Conservation (phyloP, 495 filamentous ascomycete species). For the Hypoxylon intermedium region DNA sequence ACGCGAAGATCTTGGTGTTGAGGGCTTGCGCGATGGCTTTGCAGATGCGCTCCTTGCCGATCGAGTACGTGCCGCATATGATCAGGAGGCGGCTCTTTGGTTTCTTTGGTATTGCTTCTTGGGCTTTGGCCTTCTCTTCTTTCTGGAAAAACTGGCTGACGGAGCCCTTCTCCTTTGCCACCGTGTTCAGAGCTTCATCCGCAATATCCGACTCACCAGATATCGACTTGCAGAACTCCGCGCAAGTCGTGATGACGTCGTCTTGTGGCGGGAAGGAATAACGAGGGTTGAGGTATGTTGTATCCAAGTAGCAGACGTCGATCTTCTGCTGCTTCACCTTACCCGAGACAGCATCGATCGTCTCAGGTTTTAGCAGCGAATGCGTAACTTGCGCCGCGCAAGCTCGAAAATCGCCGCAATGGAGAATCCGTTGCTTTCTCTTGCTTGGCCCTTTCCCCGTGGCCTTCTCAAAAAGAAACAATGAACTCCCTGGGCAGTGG, state of each 20-base stretch:
- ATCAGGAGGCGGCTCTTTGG: constrained; percentile 71
- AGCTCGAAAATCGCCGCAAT: constrained; percentile 96
- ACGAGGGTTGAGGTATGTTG: constrained; percentile 93
- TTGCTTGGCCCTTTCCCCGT: constrained; percentile 65
- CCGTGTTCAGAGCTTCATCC: constrained; percentile 38
- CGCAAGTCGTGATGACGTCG: constrained; percentile 84
- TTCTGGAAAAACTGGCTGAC: constrained; percentile 57
- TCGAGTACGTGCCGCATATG: constrained; percentile 94
- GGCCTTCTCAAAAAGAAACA: constrained; percentile 89
- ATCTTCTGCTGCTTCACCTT: constrained; percentile 81
- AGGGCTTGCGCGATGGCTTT: constrained; percentile 88
- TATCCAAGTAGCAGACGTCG: constrained; percentile 95
- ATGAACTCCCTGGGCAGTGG: constrained; percentile 92
- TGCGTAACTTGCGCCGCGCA: constrained; percentile 86
- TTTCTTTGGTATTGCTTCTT: constrained; percentile 1
- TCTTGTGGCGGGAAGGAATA: constrained; percentile 93
- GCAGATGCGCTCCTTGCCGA: constrained; percentile 97
- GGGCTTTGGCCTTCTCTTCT: constrained; percentile 16
- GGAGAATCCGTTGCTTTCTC: constrained; percentile 77
- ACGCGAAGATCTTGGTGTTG: constrained; percentile 87
- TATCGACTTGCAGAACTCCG: constrained; percentile 79
- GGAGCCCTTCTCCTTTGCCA: constrained; percentile 34
- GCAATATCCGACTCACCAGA: constrained; percentile 41
- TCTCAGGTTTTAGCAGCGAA: constrained; percentile 77
- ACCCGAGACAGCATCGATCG: constrained; percentile 69